Base-by-base conservation (phyloP, 768 basidiomycete genomes). In the Rhodotorula babjevae region DNA sequence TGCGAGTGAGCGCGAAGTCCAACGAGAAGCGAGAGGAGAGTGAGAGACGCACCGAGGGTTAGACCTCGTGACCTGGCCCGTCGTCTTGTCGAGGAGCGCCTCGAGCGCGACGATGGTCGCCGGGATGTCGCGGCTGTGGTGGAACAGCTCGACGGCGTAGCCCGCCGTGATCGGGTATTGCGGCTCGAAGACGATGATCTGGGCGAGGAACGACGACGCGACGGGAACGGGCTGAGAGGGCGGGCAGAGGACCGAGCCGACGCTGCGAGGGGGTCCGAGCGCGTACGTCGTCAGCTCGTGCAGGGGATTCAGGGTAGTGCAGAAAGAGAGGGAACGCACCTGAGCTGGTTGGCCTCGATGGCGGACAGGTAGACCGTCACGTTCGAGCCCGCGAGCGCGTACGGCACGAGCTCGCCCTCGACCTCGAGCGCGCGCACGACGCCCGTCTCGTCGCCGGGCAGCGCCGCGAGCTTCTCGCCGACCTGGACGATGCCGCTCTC, bases 151-250 rank as follows among this genome's bases (percentile, higher is more conserved):
- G 58, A 98, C 85, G 55, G 91, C 88, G 74, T 92, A 85, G 53
- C 96, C 96, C 1, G 87, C 84, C 19, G 89, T 92, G 74, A 99
- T 90, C 0, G 96, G 96, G 60, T 91, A 84, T 74, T 90, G 87
- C 23, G 95, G 86, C 79, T 99, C 96, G 79, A 99, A 98, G 9
- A 96, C 86, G 68, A 99, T 90, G 76, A 99, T 88, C 72, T 92
- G 87, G 11, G 93, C 93, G 12, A 84, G 87, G 81, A 98, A 97
- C 23, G 83, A 81, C 12, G 86, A 87, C 5, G 87, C 90, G 36
- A 98, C 84, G 5, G 90, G 90, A 29, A 96, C 88, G 44, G 87
- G 83, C 60, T 89, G 85, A 4, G 84, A 83, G 0, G 85, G 86
- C 15, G 90, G 87, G 78, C 95, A 98, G 14, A 99, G 84, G 31